These are phyloP conservation scores for Bathelium albidoporum DNA, from an alignment of 495 filamentous ascomycete species.

Conservation along the genomic window DNA sequence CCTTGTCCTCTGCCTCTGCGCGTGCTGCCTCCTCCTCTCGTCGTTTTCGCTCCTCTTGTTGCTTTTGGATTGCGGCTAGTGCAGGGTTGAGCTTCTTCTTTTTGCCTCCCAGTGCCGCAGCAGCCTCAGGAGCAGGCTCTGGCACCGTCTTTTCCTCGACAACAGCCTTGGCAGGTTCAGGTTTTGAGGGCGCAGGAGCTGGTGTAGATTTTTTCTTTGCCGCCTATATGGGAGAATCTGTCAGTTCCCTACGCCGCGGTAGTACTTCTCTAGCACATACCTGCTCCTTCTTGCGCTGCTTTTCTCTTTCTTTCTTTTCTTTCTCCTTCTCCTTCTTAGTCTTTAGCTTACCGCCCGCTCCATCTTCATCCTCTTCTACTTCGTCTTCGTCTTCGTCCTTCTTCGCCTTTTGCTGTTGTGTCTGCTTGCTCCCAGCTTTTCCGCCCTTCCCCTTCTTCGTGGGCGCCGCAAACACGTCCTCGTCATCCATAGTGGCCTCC, in stretches of 20 bases:
- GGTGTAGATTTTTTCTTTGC: conserved; percentile 56
- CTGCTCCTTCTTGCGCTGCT: conserved; percentile 88
- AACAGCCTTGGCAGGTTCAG: conserved; percentile 29
- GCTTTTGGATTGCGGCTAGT: conserved; percentile 73
- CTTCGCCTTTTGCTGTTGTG: conserved; percentile 31
- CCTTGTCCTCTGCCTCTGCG: conserved; percentile 60
- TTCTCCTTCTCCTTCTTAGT: conserved; percentile 96
- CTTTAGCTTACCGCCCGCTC: conserved; percentile 58
- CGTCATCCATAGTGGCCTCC: conserved; percentile 78
- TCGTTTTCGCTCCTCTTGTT: conserved; percentile 72
- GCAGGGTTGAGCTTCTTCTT: conserved; percentile 85
- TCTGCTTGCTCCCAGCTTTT: conserved; percentile 16
- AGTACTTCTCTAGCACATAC: conserved; percentile 35
- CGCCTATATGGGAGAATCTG: conserved; percentile 35
- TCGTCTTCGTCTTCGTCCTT: conserved; percentile 33
- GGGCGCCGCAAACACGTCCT: conserved; percentile 64
- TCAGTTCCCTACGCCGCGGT: conserved; percentile 2
- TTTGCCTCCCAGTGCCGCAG: conserved; percentile 49
- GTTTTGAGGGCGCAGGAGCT: conserved; percentile 34
- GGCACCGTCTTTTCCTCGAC: conserved; percentile 37
- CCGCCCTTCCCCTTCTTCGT: conserved; percentile 47
- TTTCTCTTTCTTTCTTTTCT: conserved; percentile 86
- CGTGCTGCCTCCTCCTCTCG: conserved; percentile 68
- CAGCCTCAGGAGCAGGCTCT: conserved; percentile 15
- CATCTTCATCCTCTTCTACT: conserved; percentile 43